Evolutionary conservation across 2,329 filamentous ascomycete species (phyloP), one percentile per base, ranked within the genome.

Genomic region (Botrytis squamosa): DNA sequence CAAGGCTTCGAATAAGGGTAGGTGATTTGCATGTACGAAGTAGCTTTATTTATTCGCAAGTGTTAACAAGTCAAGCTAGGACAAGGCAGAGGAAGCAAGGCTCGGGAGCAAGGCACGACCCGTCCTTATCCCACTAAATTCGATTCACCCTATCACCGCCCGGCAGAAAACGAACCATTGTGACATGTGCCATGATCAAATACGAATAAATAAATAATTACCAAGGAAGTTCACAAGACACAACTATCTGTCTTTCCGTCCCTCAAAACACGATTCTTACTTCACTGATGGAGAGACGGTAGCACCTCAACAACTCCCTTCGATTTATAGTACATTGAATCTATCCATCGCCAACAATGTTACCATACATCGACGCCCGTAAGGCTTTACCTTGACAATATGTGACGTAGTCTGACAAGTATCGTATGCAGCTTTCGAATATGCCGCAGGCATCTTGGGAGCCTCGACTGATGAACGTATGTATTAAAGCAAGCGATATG

Each of bases 401-500:
- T 73, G 49, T 69, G 71, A 52, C 22, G 29, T 59, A 68, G 60
- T 75, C 80, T 81, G 77, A 81, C 77, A 76, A 52, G 55, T 69
- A 69, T 29, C 77, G 29, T 76, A 78, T 75, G 75, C 71, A 92
- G 90, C 90, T 70, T 93, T 92, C 79, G 83, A 85, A 73, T 89
- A 89, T 82, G 84, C 87, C 72, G 86, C 86, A 68, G 83, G 83
- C 74, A 82, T 85, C 38, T 85, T 90, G 44, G 91, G 90, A 60
- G 88, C 90, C 67, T 90, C 90, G 33, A 81, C 87, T 74, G 91
- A 92, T 82, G 90, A 92, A 80, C 82, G 89, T 91, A 84, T 78
- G 86, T 75, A 69, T 42, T 4, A 29, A 60, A 40, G 6, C 33
- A 10, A 55, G 7, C 22, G 38, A 55, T 20, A 46, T 36, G 46